A percentile compares a stretch with the other conserved stretches of the same genome.
phyloP scores from a whole-genome alignment of 805 yeast species.

The Brettanomyces bruxellensis region DNA sequence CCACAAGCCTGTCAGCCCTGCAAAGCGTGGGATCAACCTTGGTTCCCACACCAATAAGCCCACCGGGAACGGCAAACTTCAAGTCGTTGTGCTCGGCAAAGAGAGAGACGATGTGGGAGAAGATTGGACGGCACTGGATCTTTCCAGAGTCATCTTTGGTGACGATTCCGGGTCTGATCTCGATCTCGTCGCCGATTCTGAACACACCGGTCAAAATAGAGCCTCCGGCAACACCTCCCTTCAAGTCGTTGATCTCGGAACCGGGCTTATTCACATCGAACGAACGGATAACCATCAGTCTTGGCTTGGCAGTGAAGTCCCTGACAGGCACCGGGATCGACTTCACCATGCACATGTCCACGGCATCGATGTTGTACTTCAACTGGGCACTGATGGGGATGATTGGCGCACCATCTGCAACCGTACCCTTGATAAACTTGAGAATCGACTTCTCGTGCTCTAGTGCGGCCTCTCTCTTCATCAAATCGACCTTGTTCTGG shows the following conservation, averaged over 20 bases:
- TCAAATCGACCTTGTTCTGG: constrained; percentile 96
- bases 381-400: constrained; percentile 98
- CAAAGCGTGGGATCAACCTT: constrained; percentile 97
- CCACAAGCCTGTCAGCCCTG: constrained; percentile 98
- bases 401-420: constrained; percentile 98
- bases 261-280: constrained; percentile 99
- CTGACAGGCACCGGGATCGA: constrained; percentile 94
- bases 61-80: constrained; percentile 99
- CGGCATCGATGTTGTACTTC: constrained; percentile 97
- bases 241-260: constrained; percentile 89
- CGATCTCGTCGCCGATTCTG: constrained; percentile 95
- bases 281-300: constrained; percentile 93
- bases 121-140: constrained; percentile 92
- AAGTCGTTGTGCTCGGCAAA: constrained; percentile 97
- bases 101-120: constrained; percentile 85
- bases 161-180: constrained; percentile 98
- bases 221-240: constrained; percentile 99
- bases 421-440: constrained; percentile 92
- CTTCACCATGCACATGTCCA: constrained; percentile 90
- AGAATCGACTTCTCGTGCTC: constrained; percentile 92
- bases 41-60: constrained; percentile 98
- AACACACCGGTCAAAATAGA: constrained; percentile 95
- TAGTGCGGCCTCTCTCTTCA: constrained; percentile 93
- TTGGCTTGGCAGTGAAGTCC: constrained; percentile 89
- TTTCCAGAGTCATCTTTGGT: constrained; percentile 84